These are phyloP conservation scores for Clarireedia monteithiana DNA, from an alignment of 2,329 filamentous ascomycete species.

Conservation along the genomic window DNA sequence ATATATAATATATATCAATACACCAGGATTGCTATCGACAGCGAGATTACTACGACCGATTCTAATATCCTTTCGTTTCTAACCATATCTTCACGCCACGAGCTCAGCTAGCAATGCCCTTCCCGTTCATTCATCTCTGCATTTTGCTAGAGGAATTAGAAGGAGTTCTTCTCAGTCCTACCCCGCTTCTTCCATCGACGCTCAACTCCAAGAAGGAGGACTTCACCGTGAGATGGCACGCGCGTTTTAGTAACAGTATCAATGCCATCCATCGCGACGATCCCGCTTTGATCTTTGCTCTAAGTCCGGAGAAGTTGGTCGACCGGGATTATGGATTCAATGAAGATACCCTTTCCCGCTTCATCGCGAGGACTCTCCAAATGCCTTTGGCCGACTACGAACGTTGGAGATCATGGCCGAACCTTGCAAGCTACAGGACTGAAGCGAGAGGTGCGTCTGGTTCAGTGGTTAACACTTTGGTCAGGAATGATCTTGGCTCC, in stretches of 20 bases:
- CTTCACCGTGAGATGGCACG: conserved; percentile 62
- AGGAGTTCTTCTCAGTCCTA: conserved; percentile 29
- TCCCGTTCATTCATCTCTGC: conserved; percentile 65
- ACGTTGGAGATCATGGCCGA: neutral
- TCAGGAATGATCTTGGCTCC: conserved; percentile 1
- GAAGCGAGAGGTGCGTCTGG: neutral
- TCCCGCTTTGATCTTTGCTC: neutral
- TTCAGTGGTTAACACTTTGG: neutral
- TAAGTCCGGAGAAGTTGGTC: conserved; percentile 46
- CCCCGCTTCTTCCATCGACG: conserved; percentile 31
- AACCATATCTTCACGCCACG: neutral
- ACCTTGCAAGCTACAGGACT: neutral
- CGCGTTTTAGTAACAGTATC: conserved; percentile 49
- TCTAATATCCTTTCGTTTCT: neutral
- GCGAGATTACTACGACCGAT: neutral
- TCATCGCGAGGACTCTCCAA: conserved; percentile 46
- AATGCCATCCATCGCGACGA: conserved; percentile 31
- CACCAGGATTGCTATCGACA: too few relatives aligned
- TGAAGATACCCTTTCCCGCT: conserved; percentile 49
- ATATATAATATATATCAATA: too few relatives aligned
- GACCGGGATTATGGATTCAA: conserved; percentile 74
- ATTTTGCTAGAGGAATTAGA: conserved; percentile 65
- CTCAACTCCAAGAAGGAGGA: conserved; percentile 46
- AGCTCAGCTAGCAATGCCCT: neutral
- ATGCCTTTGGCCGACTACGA: neutral